Percentiles rank a stretch among this genome's conserved stretches.
phyloP scores from a whole-genome alignment of 2,329 filamentous ascomycete species.

The Cryphonectria naterciae region DNA sequence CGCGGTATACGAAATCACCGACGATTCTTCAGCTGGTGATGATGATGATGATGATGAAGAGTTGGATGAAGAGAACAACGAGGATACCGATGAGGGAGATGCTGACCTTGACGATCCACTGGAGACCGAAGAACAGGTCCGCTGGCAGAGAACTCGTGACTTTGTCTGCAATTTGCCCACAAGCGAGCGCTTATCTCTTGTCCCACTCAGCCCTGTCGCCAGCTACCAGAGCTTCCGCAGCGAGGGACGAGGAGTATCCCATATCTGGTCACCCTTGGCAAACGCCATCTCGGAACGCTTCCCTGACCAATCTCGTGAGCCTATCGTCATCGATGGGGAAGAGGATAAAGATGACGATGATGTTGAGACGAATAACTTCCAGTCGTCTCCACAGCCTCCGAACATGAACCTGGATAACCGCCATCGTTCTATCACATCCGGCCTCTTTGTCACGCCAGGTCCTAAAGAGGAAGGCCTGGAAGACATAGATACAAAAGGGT shows the following conservation, averaged over 20 bases:
- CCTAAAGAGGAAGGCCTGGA: background rate
- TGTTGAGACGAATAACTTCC: too few relatives aligned
- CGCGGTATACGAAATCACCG: background rate
- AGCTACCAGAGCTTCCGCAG: background rate
- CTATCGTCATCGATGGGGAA: constrained; percentile 1
- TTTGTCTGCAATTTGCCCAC: background rate
- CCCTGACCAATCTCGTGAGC: background rate
- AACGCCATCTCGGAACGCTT: background rate
- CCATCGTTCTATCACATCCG: background rate
- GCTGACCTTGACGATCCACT: background rate
- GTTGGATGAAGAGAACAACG: background rate
- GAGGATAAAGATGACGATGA: background rate
- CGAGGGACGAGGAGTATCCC: background rate
- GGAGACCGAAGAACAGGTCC: background rate
- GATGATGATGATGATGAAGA: background rate
- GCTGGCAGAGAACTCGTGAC: background rate
- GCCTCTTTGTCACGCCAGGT: background rate
- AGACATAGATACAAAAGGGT: background rate
- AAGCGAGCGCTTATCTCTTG: background rate
- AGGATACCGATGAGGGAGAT: background rate
- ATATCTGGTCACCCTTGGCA: background rate
- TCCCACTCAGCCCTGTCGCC: background rate
- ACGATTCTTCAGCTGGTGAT: background rate
- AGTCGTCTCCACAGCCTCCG: too few relatives aligned
- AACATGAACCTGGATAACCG: background rate